Percentiles rank a stretch among this genome's conserved stretches.
Conservation (phyloP, 2,329 filamentous ascomycete species). For the Aureobasidium subglaciale region DNA sequence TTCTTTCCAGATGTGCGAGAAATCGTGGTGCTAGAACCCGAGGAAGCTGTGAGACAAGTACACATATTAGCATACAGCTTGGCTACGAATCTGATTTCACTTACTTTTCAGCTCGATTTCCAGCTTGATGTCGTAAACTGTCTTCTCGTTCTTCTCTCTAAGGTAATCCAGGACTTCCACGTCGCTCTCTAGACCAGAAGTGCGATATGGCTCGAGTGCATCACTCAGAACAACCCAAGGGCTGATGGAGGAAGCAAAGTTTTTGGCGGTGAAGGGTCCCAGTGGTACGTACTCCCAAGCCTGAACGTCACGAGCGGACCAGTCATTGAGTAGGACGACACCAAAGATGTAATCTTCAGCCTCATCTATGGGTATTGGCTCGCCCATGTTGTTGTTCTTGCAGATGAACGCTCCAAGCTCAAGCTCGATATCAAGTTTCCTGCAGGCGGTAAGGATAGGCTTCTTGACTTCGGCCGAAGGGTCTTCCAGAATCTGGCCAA, state of each 20-base stretch:
- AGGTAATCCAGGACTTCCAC: conserved; percentile 55
- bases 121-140: conserved; percentile 62
- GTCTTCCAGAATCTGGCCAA: conserved; percentile 65
- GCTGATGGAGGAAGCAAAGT: conserved; percentile 70
- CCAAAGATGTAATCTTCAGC: conserved; percentile 71
- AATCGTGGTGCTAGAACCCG: conserved; percentile 51
- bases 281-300: conserved; percentile 78
- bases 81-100: conserved; percentile 6
- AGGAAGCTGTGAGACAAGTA: conserved; percentile 33
- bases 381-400: conserved; percentile 56
- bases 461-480: conserved; percentile 54
- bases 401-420: conserved; percentile 72
- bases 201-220: conserved; percentile 62
- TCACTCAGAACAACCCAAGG: conserved; percentile 74
- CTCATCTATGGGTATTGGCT: conserved; percentile 53
- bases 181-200: conserved; percentile 49
- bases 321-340: conserved; percentile 78
- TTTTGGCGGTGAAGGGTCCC: conserved; percentile 78
- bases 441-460: conserved; percentile 57
- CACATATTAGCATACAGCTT: not conserved
- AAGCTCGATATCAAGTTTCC: conserved; percentile 69
- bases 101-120: conserved; percentile 54
- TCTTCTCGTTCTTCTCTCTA: conserved; percentile 52
- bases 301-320: conserved; percentile 78
- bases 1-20: conserved; percentile 56